Base-by-base conservation (phyloP, 768 basidiomycete species). In the Suillus luteus region DNA sequence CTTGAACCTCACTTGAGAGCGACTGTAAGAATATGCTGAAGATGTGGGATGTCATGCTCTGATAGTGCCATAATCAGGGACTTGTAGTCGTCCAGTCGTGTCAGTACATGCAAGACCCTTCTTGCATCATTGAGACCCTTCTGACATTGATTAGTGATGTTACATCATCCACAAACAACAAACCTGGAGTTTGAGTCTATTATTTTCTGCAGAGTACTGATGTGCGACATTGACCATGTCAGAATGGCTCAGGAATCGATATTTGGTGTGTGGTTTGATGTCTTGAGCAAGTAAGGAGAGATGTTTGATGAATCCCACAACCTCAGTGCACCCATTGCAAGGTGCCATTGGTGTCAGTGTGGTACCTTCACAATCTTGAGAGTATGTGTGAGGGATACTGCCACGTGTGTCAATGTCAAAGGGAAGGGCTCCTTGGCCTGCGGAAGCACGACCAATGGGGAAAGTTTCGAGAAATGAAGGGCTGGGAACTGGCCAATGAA, bases 1-100 rank as follows among this genome's bases (percentile, higher is more conserved):
- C 64, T 67, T 5, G 66, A 27, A 8, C 68, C 68, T 24, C 41
- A 31, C 68, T 67, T 59, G 24, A 66, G 46, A 5, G 55, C 58
- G 12, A 61, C 59, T 7, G 27, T 37, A n/a, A 68, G 41, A 15
- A 68, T 40, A 6, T 60, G 57, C 0, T 46, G 40, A 3, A 68
- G 55, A 2, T 41, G 61, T 9, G 67, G 63, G 12, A 66, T 15
- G 38, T 68, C 41, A 3, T 44, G 17, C 19, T 59, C 44, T 6
- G 59, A 60, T 3, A 65, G 31, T 1, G 64, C 68, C 15, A 51
- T 48, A 5, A 60, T 33, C 19, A 68, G 64, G 5, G 61, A 61
- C 33, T 48, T 48, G n/a, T 55, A 59, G 24, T 59, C 41, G 5
- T 59, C 40, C 9, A 59, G 41, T 15, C 15, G 19, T 11, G 37